Evolutionary conservation across 139 green algal species (phyloP).

Genomic region (Micractinium sp.): DNA sequence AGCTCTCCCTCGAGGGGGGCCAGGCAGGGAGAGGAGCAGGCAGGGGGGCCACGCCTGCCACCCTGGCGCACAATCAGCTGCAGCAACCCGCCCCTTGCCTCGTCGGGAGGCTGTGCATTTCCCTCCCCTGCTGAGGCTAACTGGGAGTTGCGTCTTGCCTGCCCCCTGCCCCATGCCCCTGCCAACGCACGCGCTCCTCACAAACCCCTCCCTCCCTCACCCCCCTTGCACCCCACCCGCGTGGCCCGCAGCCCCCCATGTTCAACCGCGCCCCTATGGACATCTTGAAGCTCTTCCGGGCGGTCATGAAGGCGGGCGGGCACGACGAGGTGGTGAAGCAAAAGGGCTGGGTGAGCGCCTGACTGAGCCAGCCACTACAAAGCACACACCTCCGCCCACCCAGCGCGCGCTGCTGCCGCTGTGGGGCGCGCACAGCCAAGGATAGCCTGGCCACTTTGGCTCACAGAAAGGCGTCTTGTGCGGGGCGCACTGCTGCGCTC

Average conservation of each 20-base stretch:
- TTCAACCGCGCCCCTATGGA: conserved; percentile 27
- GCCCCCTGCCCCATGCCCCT: neutral
- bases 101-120: too few species aligned
- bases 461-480: too few species aligned
- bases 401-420: too few species aligned
- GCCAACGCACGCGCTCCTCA: neutral
- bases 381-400: too few species aligned
- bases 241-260: neutral
- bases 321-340: conserved; percentile 5
- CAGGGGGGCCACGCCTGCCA: neutral
- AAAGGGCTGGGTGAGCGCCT: conserved; percentile 25
- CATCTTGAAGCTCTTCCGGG: conserved; percentile 21
- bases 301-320: conserved; percentile 9
- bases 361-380: too few species aligned
- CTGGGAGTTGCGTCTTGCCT: neutral
- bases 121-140: neutral
- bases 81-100: too few species aligned
- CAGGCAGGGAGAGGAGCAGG: neutral
- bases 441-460: too few species aligned
- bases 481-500: too few species aligned
- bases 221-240: neutral
- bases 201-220: neutral
- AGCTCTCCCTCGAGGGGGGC: neutral
- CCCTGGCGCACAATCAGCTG: neutral
- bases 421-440: too few species aligned